A percentile compares a stretch with the other conserved stretches of the same genome.
Evolutionary conservation across 345 rosid genomes (phyloP).

Genomic region (Gynandropsis gynandra): DNA sequence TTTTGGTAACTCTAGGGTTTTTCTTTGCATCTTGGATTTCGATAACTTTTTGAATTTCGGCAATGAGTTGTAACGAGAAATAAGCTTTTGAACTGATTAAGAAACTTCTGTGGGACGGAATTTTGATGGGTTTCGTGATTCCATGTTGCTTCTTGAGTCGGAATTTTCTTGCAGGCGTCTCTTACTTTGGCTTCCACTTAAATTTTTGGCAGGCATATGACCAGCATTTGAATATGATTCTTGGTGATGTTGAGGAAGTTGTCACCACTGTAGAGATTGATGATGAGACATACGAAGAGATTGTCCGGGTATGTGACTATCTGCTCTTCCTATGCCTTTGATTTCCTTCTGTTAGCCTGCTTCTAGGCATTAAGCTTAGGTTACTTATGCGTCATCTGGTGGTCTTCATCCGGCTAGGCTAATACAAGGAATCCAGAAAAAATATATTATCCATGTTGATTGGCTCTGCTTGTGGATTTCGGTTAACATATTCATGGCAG

Average conservation of each 20-base stretch:
- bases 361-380: not conserved
- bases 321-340: not conserved
- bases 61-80: too few relatives aligned
- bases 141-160: not conserved
- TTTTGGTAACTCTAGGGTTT: too few relatives aligned
- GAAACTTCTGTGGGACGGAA: not conserved
- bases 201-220: constrained; percentile 56
- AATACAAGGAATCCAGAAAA: too few relatives aligned
- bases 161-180: not conserved
- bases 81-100: too few relatives aligned
- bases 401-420: too few relatives aligned
- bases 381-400: too few relatives aligned
- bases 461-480: too few relatives aligned
- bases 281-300: constrained; percentile 91
- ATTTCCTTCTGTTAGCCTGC: not conserved
- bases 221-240: constrained; percentile 88
- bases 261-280: constrained; percentile 83
- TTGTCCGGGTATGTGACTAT: constrained; percentile 57
- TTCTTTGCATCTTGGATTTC: too few relatives aligned
- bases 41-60: too few relatives aligned
- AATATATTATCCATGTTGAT: too few relatives aligned
- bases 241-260: constrained; percentile 80
- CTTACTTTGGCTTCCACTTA: not conserved
- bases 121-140: not conserved
- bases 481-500: too few relatives aligned